Evolutionary conservation across 1,284 basidiomycete species (phyloP), one percentile per base, ranked within the genome.

Genomic region (Ganoderma lucidum): DNA sequence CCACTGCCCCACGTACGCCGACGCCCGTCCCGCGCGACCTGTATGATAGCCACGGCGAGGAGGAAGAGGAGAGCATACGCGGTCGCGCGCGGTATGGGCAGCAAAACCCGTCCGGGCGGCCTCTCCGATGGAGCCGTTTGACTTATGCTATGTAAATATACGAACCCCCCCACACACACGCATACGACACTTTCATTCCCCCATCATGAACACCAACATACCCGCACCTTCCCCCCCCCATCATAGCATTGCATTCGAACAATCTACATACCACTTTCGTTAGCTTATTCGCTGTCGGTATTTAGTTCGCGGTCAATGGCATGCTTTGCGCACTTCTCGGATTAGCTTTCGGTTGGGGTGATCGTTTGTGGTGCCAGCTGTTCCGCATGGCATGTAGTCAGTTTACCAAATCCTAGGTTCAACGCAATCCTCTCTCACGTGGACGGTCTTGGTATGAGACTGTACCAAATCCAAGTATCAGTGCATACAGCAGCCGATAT

Each of bases 211-310:
- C 39, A 41, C n/a, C 1, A 17, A 37, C 35, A 37, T 37, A 28
- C 58, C 30, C 37, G 39, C 19, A 8, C 32, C 15, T 28, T 9
- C 37, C 58, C 23, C 3, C 23, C 1, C 59, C 59, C 14, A 3
- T 23, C 12, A 42, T 60, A 9, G 28, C 55, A 58, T 35, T 35
- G 37, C 48, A 6, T 53, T 60, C 44, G 58, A 5, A 37, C 32
- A 28, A 5, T 28, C n/a, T 39, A 35, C 56, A 35, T 56, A 37
- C 35, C 32, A 30, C 39, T 6, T 10, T 60, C 39, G 58, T 23
- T 60, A 19, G 37, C 37, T 37, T n/a, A 39, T 23, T 60, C 23
- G 59, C 39, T 60, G 59, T 60, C 35, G 39, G 59, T 60, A 60
- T 60, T 28, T 37, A 60, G 37, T 19, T 60, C 41, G 9, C 41